Base-by-base conservation (phyloP, 176 grass and related monocot species). In the Microstegium vimineum region DNA sequence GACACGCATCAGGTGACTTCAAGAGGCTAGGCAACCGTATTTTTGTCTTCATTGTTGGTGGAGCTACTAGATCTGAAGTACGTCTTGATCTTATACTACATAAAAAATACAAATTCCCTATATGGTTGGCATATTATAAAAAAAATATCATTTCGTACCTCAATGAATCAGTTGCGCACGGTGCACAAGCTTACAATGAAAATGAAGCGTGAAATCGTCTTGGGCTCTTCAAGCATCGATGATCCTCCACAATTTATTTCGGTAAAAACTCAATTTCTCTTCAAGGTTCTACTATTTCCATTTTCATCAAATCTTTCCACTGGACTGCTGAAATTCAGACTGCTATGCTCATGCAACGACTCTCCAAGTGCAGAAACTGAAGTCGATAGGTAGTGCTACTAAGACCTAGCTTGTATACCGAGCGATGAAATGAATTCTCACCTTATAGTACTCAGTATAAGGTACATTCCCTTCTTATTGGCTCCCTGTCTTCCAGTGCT, bases 31-130 rank as follows among this genome's bases (percentile, higher is more conserved):
- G 96, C 26, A 90, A 98, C 77, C 89, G 90, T 15, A 95, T 93
- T 71, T 95, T 98, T 74, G 67, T 98, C 74, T 95, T 95, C 84
- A 91, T 98, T 75, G 84, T 98, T 82, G 96, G 96, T 51, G 93
- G 96, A 86, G 92, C 96, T 25, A 98, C 96, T 84, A 80, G 96
- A 81, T 98, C 96, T 46, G 90, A 98, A 88, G 96, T 98, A 95
- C 5, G 61, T 34, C 13, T 4, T 1, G 38, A 30, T 3, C 35
- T 38, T 77, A 63, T 60, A 52, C 18, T 18, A 6, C 13, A 46
- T 57, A 57, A 23, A n/a, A 23, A 78, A 18, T 72, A 2, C 13
- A 76, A 20, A 62, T 56, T 65, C 27, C 3, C 20, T 82, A 37
- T 71, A 8, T 5, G 28, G 12, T 46, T 46, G 23, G 2, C 26